phyloP scores from a whole-genome alignment of 2,329 filamentous ascomycete genomes.

The Cadophora luteo-olivacea region DNA sequence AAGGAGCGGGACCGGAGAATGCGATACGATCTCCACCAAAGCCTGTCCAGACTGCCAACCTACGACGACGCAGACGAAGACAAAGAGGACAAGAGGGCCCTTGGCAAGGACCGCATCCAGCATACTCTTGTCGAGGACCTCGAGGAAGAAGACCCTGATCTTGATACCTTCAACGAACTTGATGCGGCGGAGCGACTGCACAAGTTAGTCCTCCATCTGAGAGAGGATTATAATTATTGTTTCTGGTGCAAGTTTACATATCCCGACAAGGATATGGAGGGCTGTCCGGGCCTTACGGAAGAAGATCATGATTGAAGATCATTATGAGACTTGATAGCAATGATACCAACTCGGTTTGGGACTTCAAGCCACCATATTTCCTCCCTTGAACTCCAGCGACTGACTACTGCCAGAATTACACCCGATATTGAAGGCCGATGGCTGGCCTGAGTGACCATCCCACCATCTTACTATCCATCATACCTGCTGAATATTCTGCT shows the following conservation, averaged over 20 bases:
- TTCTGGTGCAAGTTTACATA: slow-evolving; percentile 96
- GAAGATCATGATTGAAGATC: slow-evolving; percentile 72
- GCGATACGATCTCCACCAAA: slow-evolving; percentile 70
- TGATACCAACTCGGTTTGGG: slow-evolving; percentile 38
- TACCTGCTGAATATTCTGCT: not conserved
- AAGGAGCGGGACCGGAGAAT: slow-evolving; percentile 71
- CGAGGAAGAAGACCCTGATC: slow-evolving; percentile 80
- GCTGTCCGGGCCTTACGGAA: slow-evolving; percentile 86
- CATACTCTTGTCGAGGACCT: slow-evolving; percentile 70
- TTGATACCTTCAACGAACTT: slow-evolving; percentile 79
- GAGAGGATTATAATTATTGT: slow-evolving; percentile 80
- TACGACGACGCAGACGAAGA: slow-evolving; percentile 76
- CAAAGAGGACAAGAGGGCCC: slow-evolving; percentile 71
- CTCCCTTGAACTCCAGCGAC: not conserved
- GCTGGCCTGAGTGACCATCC: not conserved
- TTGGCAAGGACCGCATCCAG: slow-evolving; percentile 62
- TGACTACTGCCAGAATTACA: slow-evolving; percentile 9
- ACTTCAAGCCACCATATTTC: not conserved
- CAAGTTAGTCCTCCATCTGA: slow-evolving; percentile 71
- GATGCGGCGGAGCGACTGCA: slow-evolving; percentile 70
- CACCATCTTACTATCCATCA: not conserved
- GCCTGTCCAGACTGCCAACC: slow-evolving; percentile 65
- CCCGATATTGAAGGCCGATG: not conserved
- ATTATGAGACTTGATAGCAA: slow-evolving; percentile 31
- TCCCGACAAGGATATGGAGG: slow-evolving; percentile 76